These are phyloP conservation scores for Amorphotheca resinae DNA, from an alignment of 495 filamentous ascomycete species.

Conservation along the genomic window DNA sequence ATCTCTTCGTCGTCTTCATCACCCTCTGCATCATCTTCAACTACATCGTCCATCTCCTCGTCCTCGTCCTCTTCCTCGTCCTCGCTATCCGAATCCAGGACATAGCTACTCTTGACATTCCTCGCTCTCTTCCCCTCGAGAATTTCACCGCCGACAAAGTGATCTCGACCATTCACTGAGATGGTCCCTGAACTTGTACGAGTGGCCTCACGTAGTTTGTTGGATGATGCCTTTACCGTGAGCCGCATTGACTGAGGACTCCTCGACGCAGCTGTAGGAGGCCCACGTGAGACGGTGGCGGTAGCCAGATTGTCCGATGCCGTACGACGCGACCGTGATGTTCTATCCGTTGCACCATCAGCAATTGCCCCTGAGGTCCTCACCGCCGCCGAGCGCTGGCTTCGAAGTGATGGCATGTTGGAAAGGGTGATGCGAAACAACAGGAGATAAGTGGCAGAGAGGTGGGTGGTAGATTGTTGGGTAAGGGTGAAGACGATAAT, in stretches of 20 bases:
- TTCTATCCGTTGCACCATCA: constrained; percentile 11
- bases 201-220: constrained; percentile 69
- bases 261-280: constrained; percentile 38
- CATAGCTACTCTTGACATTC: constrained; percentile 54
- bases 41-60: constrained; percentile 31
- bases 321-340: constrained; percentile 15
- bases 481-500: neutral
- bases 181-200: constrained; percentile 23
- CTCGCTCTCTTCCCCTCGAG: constrained; percentile 49
- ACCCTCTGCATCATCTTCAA: constrained; percentile 30
- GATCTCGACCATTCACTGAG: constrained; percentile 21
- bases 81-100: constrained; percentile 43
- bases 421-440: constrained; percentile 14
- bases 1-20: constrained; percentile 30
- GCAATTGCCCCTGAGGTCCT: constrained; percentile 24
- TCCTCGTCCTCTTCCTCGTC: constrained; percentile 36
- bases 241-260: constrained; percentile 55
- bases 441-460: neutral
- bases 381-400: constrained; percentile 35
- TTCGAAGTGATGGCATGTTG: constrained; percentile 35
- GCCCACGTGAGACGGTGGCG: constrained; percentile 42
- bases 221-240: constrained; percentile 74
- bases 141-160: constrained; percentile 43
- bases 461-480: neutral
- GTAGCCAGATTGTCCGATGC: constrained; percentile 12